Percentiles rank a stretch among this genome's conserved stretches.
Conservation (phyloP, 306 rosid species). For the Morella rubra region DNA sequence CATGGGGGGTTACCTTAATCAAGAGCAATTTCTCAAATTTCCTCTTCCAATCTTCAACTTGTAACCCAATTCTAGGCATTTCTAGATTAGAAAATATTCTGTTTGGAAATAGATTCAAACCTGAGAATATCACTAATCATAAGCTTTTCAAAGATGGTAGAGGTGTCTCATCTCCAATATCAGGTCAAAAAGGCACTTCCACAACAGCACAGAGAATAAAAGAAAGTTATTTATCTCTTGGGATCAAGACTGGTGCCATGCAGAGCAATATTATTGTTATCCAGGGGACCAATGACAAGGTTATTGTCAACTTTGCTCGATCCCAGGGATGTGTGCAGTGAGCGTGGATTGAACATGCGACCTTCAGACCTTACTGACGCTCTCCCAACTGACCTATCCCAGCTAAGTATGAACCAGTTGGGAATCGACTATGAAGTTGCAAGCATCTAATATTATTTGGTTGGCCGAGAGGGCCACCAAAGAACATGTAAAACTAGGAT, state of each 20-base stretch:
- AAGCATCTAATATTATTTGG: not conserved
- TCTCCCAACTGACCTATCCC: constrained; percentile 86
- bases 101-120: not conserved
- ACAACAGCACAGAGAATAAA: not conserved
- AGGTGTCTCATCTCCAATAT: not conserved
- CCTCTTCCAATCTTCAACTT: not conserved
- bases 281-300: not conserved
- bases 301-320: constrained; percentile 24
- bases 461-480: constrained; percentile 1
- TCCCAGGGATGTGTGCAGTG: constrained; percentile 50
- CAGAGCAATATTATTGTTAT: not conserved
- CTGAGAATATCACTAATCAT: not conserved
- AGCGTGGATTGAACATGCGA: constrained; percentile 72
- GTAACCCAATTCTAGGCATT: not conserved
- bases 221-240: not conserved
- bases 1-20: too few species aligned
- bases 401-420: constrained; percentile 45
- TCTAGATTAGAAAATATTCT: not conserved
- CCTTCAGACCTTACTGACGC: constrained; percentile 74
- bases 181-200: not conserved
- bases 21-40: not conserved
- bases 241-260: not conserved
- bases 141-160: not conserved
- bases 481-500: not conserved
- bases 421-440: constrained; percentile 20